Evolutionary conservation across 345 rosid genomes (phyloP), one percentile per base, ranked within the genome.

Genomic region (Aquilaria yunnanensis): DNA sequence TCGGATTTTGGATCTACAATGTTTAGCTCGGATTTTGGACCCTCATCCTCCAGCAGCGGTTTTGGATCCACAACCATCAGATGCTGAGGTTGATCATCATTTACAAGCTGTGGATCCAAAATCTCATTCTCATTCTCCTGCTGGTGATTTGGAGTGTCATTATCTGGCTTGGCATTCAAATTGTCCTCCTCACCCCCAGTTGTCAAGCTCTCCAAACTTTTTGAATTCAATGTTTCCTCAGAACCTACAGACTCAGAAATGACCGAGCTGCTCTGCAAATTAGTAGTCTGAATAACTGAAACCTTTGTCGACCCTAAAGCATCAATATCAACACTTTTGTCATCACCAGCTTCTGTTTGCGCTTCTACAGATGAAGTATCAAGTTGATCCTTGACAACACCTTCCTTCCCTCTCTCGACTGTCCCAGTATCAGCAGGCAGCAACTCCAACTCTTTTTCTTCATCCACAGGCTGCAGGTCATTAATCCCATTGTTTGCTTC

Each of bases 311-410:
- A 65, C 53, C 54, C 51, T 50, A 62, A 57, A 65, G 69, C 51
- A 62, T 46, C 48, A 50, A n/a, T 32, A 53, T 51, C 70, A 68
- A 56, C 50, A 10, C 23, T 51, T 43, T 12, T 31, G 16, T 59
- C 66, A 47, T n/a, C 73, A 54, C 49, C 47, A 47, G 57, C 34
- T 61, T 60, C 68, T 34, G 41, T 78, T 53, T 62, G 62, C 46
- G 64, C 80, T 47, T 50, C 67, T 68, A 57, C 68, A 69, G 70
- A 65, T 32, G 65, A 77, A 64, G 72, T 60, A 54, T 73, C 82
- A 75, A 75, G 71, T 43, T 73, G 72, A 65, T 62, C 77, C 69
- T 56, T 73, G 57, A 61, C 72, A 74, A 69, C 75, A 77, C 74
- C 81, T 60, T 57, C 74, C 65, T 74, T 73, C 62, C 71, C 74